These are phyloP conservation scores for Diaporthe ilicicola DNA, from an alignment of 2,329 filamentous ascomycete genomes.

Conservation along the genomic window DNA sequence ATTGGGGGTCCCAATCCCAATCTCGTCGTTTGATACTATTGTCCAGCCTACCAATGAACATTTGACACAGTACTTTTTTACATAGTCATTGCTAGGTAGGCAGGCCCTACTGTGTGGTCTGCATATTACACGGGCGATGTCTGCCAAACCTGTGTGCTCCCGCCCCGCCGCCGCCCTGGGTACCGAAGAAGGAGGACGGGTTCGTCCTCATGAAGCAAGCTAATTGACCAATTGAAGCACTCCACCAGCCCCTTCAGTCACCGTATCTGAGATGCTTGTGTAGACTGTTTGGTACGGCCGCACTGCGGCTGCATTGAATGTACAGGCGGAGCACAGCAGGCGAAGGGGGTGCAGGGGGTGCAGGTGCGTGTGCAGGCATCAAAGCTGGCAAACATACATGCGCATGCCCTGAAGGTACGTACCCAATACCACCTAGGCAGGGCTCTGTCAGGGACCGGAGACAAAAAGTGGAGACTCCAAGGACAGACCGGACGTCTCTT, in stretches of 20 bases:
- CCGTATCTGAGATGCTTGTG: not conserved
- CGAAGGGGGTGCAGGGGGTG: not conserved
- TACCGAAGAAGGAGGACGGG: not conserved
- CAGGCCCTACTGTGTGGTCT: too few species aligned
- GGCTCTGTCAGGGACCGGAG: conserved; percentile 3
- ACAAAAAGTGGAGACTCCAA: conserved; percentile 6
- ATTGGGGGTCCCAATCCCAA: not conserved
- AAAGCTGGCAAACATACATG: not conserved
- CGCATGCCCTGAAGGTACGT: not conserved
- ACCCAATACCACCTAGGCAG: not conserved
- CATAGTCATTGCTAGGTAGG: too few species aligned
- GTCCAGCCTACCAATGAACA: not conserved
- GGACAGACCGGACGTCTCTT: not conserved
- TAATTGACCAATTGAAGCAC: not conserved
- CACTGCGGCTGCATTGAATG: not conserved
- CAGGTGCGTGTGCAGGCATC: not conserved
- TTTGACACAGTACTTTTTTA: too few species aligned
- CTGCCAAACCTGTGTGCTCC: not conserved
- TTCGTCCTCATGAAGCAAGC: not conserved
- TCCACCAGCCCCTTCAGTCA: too few species aligned
- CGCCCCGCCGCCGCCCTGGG: not conserved
- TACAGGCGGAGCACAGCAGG: not conserved
- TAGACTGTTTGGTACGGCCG: too few species aligned
- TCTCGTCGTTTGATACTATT: not conserved
- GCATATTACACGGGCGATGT: not conserved